Percentiles rank a stretch among this genome's conserved stretches.
Evolutionary conservation across 352 stramenopile species (phyloP).

Genomic region (Paralagenidium karlingii): DNA sequence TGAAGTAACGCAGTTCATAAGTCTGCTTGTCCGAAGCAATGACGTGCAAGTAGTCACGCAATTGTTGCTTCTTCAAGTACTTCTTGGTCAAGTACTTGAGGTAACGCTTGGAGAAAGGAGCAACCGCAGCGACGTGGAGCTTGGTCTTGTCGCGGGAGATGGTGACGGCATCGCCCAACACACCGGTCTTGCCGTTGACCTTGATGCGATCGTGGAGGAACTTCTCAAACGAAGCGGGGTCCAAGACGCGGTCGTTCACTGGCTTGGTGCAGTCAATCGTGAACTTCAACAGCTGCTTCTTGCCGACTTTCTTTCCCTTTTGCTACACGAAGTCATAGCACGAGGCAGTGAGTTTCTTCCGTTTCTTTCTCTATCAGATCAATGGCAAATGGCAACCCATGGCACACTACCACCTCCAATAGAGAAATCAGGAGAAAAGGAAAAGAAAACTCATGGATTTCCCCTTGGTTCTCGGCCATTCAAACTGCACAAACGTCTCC

Average conservation of each 20-base stretch:
- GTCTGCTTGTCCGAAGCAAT: slow-evolving; percentile 97
- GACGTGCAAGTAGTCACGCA: slow-evolving; percentile 99
- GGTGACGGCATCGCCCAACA: slow-evolving; percentile 90
- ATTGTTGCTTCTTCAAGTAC: slow-evolving; percentile 99
- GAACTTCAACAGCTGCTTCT: slow-evolving; percentile 88
- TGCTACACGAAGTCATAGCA: slow-evolving; percentile 13
- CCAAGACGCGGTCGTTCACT: slow-evolving; percentile 98
- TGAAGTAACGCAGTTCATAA: slow-evolving; percentile 99
- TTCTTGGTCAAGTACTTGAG: slow-evolving; percentile 99
- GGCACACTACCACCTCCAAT: too few relatives aligned
- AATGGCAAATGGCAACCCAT: too few relatives aligned
- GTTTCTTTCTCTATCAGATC: too few relatives aligned
- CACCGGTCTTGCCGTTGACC: slow-evolving; percentile 96
- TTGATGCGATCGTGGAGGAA: slow-evolving; percentile 99
- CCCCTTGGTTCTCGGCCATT: too few relatives aligned
- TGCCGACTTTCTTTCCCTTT: slow-evolving; percentile 82
- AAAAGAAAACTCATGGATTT: too few relatives aligned
- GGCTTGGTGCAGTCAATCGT: slow-evolving; percentile 92
- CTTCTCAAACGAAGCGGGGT: slow-evolving; percentile 99
- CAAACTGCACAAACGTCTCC: too few relatives aligned
- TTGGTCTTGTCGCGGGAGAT: slow-evolving; percentile 96
- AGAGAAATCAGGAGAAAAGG: too few relatives aligned
- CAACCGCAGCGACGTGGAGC: slow-evolving; percentile 89
- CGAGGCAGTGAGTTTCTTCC: not conserved
- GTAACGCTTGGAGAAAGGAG: slow-evolving; percentile 97